phyloP scores from a whole-genome alignment of 192 early-diverging fungal species.

The Phycomyces nitens region DNA sequence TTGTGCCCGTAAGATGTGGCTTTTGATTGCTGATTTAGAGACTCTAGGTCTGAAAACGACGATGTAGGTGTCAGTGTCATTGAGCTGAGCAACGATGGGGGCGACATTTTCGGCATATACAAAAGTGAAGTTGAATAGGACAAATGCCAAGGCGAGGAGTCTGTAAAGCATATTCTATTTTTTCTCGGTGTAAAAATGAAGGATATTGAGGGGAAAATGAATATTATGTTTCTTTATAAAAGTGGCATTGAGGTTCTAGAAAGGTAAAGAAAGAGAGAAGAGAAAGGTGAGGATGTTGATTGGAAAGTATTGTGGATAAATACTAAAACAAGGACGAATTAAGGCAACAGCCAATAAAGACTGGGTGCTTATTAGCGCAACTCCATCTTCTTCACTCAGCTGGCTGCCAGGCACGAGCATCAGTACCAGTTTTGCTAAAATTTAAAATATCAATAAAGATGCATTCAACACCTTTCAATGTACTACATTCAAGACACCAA shows the following conservation, averaged over 20 bases:
- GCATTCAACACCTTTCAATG: not conserved
- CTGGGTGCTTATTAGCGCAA: not conserved
- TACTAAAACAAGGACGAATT: not conserved
- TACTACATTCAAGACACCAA: not conserved
- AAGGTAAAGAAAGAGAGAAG: not conserved
- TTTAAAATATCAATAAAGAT: not conserved
- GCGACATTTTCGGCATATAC: conserved; percentile 5
- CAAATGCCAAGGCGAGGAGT: not conserved
- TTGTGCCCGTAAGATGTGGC: conserved; percentile 21
- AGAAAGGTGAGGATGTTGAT: not conserved
- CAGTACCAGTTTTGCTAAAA: not conserved
- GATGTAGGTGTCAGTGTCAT: conserved; percentile 23
- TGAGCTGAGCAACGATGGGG: conserved; percentile 6
- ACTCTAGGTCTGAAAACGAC: conserved; percentile 27
- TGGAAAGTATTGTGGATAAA: not conserved
- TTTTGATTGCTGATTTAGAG: conserved; percentile 3
- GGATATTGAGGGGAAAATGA: not conserved
- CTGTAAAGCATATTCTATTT: not conserved
- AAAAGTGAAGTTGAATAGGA: conserved; percentile 2
- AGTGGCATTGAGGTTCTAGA: not conserved
- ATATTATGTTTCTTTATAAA: not conserved
- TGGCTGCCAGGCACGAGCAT: not conserved
- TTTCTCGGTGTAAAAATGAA: not conserved
- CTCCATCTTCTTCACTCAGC: not conserved
- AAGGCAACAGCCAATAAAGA: not conserved